A percentile compares a stretch with the other conserved stretches of the same genome.
Evolutionary conservation across 2,329 filamentous ascomycete genomes (phyloP).

Genomic region (Blastomyces silverae): DNA sequence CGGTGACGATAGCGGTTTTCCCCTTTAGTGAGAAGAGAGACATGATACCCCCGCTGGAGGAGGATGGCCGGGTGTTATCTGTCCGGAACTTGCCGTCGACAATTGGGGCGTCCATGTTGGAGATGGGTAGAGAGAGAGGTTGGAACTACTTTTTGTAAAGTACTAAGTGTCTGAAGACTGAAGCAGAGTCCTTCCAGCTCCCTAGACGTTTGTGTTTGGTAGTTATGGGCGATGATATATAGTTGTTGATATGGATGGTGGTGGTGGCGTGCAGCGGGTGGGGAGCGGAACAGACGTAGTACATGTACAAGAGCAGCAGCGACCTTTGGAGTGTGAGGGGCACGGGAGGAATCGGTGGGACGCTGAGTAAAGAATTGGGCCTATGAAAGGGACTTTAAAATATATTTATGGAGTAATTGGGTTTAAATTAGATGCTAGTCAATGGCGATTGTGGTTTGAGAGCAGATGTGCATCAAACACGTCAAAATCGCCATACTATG

Average conservation of each 20-base stretch:
- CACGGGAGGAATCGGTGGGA: neutral
- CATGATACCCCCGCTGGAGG: constrained; percentile 48
- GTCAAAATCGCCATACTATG: no score
- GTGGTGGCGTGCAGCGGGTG: neutral
- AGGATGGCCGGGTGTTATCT: constrained; percentile 48
- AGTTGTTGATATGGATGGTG: neutral
- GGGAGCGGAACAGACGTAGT: neutral
- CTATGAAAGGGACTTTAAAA: neutral
- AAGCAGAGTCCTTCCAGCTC: neutral
- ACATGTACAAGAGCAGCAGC: neutral
- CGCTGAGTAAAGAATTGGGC: neutral
- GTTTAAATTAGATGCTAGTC: neutral
- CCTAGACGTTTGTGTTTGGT: neutral
- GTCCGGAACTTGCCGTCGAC: constrained; percentile 47
- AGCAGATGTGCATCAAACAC: no score
- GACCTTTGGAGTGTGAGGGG: neutral
- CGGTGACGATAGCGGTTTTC: constrained; percentile 62
- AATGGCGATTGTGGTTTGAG: neutral
- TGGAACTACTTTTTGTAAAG: neutral
- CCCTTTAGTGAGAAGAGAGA: constrained; percentile 63
- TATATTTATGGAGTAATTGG: neutral
- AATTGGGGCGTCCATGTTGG: constrained; percentile 33
- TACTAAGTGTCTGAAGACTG: neutral
- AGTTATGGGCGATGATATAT: neutral
- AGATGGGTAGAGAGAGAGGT: neutral